Conservation (phyloP, 352 stramenopile genomes). For the Blastocystis hominis region DNA sequence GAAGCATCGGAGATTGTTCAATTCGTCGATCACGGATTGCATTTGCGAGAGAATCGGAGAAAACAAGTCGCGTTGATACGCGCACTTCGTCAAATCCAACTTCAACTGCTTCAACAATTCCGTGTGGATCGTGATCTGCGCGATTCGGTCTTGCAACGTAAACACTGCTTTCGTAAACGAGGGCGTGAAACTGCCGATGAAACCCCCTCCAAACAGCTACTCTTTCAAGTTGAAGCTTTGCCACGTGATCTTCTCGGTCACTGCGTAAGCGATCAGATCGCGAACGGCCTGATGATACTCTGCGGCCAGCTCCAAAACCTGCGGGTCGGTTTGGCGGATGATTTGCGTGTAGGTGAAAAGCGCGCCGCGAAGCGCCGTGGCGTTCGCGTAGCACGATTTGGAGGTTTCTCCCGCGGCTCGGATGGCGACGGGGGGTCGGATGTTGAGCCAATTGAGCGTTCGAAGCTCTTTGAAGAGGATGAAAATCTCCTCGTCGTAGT, state of each 20-base stretch:
- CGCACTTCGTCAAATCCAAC: conserved; percentile 68
- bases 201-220: conserved; percentile 70
- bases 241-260: conserved; percentile 43
- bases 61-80: conserved; percentile 61
- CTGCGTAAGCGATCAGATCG: conserved; percentile 34
- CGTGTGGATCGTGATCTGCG: conserved; percentile 84
- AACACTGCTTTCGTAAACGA: conserved; percentile 82
- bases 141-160: conserved; percentile 90
- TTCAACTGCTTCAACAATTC: conserved; percentile 81
- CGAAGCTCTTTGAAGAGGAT: conserved; percentile 95
- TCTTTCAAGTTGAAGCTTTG: conserved; percentile 64
- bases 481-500: conserved; percentile 94
- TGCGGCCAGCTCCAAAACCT: conserved; percentile 12
- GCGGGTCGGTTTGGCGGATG: conserved; percentile 42
- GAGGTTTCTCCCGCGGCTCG: conserved; percentile 89
- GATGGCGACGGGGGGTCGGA: conserved; percentile 85
- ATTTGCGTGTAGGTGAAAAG: conserved; percentile 81
- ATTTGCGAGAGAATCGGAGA: conserved; percentile 59
- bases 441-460: conserved; percentile 93
- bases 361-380: conserved; percentile 88
- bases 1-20: conserved; percentile 64
- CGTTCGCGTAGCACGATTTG: conserved; percentile 87
- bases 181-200: conserved; percentile 62
- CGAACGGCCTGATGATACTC: conserved; percentile 25
- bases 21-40: conserved; percentile 64